phyloP scores from a whole-genome alignment of 371 early-diverging fungal genomes.

The Syncephalastrum racemosum region DNA sequence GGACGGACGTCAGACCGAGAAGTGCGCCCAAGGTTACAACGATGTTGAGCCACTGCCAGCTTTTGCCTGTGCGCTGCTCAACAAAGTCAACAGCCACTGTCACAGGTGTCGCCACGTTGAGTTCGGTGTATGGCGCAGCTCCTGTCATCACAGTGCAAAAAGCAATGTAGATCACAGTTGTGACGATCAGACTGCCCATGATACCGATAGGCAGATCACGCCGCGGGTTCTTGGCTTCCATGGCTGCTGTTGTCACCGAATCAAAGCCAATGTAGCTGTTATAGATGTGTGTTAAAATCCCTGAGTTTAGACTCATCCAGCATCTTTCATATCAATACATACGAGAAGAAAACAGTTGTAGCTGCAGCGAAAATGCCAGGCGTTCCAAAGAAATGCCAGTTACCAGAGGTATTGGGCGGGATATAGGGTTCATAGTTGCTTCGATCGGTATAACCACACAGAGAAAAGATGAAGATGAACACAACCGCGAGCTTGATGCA shows the following conservation, averaged over 20 bases:
- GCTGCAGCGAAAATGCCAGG: conserved; percentile 77
- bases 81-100: conserved; percentile 59
- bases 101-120: conserved; percentile 62
- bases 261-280: conserved; percentile 87
- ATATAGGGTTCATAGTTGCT: conserved; percentile 80
- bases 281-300: not conserved
- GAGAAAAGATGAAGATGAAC: conserved; percentile 77
- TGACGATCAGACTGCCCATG: conserved; percentile 71
- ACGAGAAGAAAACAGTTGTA: conserved; percentile 76
- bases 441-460: conserved; percentile 61
- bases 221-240: conserved; percentile 82
- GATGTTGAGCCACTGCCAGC: conserved; percentile 65
- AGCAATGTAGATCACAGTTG: conserved; percentile 80
- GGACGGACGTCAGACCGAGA: conserved; percentile 76
- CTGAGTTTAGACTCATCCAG: not conserved
- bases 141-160: conserved; percentile 75
- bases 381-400: conserved; percentile 64
- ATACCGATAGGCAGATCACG: conserved; percentile 89
- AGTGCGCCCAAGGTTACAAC: conserved; percentile 78
- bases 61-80: conserved; percentile 41
- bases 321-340: not conserved
- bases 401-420: conserved; percentile 55
- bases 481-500: conserved; percentile 73
- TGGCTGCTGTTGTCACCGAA: conserved; percentile 84
- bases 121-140: conserved; percentile 56